Base-by-base conservation (phyloP, 768 basidiomycete genomes). In the Lactifluus piperatus region DNA sequence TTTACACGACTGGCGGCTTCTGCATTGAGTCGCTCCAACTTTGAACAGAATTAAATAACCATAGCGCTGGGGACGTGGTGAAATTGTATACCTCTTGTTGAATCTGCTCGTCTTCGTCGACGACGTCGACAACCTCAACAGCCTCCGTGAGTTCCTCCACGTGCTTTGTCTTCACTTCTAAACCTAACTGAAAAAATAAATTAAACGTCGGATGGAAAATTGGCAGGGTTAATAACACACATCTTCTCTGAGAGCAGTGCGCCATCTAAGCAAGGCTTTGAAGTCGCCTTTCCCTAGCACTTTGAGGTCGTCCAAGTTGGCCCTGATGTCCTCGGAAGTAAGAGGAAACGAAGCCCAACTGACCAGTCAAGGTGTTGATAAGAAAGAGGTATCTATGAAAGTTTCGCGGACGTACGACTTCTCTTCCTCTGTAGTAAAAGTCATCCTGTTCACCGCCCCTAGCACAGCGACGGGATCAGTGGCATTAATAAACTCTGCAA, bases 241-340 rank as follows among this genome's bases (percentile, higher is more conserved):
- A 79, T 97, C 92, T 73, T 97, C 85, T 29, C 97, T 86, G 32
- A 98, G 76, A 5, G 84, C 81, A 44, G 83, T 72, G 51, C 97
- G 81, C 95, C 95, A 99, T 74, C 87, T 97, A 58, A 98, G 76
- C 55, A 99, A 74, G 9, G 80, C 68, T 71, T 97, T 98, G 77
- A 99, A 99, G 69, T 99, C 97, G 29, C 94, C 89, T 74, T 97
- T 99, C 34, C 97, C 97, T 34, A 99, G 75, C 4, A 99, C 97
- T 71, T 95, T 97, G 64, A 99, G 77, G 77, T 99, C 97, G 22
- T 85, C 82, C 64, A 86, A 88, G 70, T 90, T 92, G n/a, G 79
- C 76, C 69, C 83, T 81, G 62, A 98, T 76, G 54, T 98, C 95
- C 0, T 76, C 69, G 2, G 88, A 87, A 22, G 92, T 97, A 57